Evolutionary conservation across 352 stramenopile genomes (phyloP), one percentile per base, ranked within the genome.

Genomic region (Phytopythium litorale): DNA sequence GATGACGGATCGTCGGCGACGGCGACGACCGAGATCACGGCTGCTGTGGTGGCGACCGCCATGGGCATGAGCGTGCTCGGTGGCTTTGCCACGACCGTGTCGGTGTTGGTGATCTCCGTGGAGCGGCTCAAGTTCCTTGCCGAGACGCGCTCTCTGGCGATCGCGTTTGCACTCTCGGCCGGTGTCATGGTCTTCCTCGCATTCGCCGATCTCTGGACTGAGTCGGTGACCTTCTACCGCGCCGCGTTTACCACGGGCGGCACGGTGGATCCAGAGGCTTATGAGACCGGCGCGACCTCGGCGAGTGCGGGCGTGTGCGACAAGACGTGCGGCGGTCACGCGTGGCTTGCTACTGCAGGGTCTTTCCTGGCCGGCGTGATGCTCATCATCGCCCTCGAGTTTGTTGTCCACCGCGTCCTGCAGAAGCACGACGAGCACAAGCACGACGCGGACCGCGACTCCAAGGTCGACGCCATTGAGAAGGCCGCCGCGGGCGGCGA

Each of bases 181-280:
- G 83, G 83, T 49, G 83, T 90, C 63, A 92, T 90, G 80, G 58
- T 89, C 30, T 90, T 90, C 64, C 90, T 92, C 51, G 75, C 78
- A n/a, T 76, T 92, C 19, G 77, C 82, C 16, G 77, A 90, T 66
- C 52, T 92, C 46, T 87, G 78, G 56, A 69, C 72, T 1, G 80
- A 92, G 55, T 66, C 78, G 25, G 73, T 88, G 37, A 71, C 72
- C 37, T 87, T 71, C 62, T 90, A 83, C 69, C 75, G 68, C 32
- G 76, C 76, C 28, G 64, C 75, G 3, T 90, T 83, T 60, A 87
- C 80, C 2, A 73, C 76, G 15, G 76, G 76, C 30, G 83, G 78
- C 8, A 65, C 54, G 23, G 76, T 67, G 8, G 79, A 92, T 57
- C 76, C 78, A 4, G 83, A 92, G 60, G 82, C 75, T 8, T 89